phyloP scores from a whole-genome alignment of 2,329 filamentous ascomycete genomes.

The Alternaria hordeiaustralica region DNA sequence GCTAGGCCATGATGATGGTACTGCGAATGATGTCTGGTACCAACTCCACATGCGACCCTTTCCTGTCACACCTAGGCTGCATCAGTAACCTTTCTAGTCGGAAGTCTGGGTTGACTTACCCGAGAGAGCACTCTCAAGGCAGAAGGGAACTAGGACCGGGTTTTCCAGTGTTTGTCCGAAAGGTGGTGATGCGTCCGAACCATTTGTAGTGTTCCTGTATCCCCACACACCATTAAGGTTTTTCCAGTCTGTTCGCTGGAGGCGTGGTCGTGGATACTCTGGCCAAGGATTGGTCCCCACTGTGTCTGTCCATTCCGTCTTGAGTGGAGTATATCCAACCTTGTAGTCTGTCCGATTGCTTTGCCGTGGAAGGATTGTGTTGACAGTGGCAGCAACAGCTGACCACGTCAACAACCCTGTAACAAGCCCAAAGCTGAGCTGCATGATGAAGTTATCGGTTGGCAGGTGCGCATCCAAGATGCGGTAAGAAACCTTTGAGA shows the following conservation, averaged over 20 bases:
- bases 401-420: constrained; percentile 16
- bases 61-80: constrained; percentile 50
- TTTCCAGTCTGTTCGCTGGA: constrained; percentile 61
- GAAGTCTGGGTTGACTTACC: constrained; percentile 39
- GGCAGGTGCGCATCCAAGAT: neutral
- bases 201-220: constrained; percentile 53
- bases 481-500: neutral
- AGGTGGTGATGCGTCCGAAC: constrained; percentile 53
- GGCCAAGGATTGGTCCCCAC: constrained; percentile 64
- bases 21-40: constrained; percentile 59
- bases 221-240: constrained; percentile 67
- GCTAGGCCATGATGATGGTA: constrained; percentile 56
- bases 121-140: constrained; percentile 61
- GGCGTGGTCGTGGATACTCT: constrained; percentile 64
- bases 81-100: constrained; percentile 49
- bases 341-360: constrained; percentile 43
- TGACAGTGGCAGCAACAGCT: constrained; percentile 14
- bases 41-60: constrained; percentile 51
- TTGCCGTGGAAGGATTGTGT: constrained; percentile 19
- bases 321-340: constrained; percentile 35
- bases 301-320: constrained; percentile 59
- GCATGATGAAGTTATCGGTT: constrained; percentile 18
- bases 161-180: constrained; percentile 52
- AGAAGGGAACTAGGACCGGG: constrained; percentile 61
- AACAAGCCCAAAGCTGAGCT: constrained; percentile 17